Evolutionary conservation across 441 rosid genomes (phyloP).

Genomic region (Oxalis stricta): DNA sequence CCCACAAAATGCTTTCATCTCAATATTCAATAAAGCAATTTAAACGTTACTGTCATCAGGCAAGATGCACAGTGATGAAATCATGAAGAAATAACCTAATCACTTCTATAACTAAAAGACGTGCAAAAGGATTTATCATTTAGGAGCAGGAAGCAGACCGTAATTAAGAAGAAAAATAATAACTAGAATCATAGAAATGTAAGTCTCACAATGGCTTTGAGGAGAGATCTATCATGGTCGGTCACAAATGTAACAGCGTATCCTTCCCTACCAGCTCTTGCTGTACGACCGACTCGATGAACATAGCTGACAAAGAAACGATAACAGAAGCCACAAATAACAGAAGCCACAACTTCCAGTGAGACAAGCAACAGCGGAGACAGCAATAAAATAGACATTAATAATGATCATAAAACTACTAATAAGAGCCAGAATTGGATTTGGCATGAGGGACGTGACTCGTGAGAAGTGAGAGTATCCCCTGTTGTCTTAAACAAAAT

Average conservation of each 20-base stretch:
- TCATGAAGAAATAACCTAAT: neutral
- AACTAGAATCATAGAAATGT: constrained; percentile 4
- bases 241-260: constrained; percentile 94
- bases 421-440: neutral
- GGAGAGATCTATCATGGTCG: constrained; percentile 81
- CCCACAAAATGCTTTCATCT: neutral
- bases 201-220: constrained; percentile 82
- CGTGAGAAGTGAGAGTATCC: neutral
- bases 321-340: constrained; percentile 4
- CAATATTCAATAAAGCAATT: neutral
- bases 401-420: neutral
- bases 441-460: neutral
- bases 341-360: neutral
- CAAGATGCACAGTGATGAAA: neutral
- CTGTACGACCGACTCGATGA: constrained; percentile 95
- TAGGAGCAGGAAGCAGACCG: neutral
- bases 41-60: neutral
- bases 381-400: neutral
- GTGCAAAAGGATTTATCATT: neutral
- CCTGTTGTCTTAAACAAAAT: too few relatives aligned
- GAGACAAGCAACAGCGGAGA: neutral
- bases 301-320: constrained; percentile 49
- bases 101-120: neutral
- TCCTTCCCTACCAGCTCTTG: constrained; percentile 97
- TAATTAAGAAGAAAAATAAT: neutral